These are phyloP conservation scores for Angomonas ambiguus DNA, from an alignment of 208 protist species.

Conservation along the genomic window DNA sequence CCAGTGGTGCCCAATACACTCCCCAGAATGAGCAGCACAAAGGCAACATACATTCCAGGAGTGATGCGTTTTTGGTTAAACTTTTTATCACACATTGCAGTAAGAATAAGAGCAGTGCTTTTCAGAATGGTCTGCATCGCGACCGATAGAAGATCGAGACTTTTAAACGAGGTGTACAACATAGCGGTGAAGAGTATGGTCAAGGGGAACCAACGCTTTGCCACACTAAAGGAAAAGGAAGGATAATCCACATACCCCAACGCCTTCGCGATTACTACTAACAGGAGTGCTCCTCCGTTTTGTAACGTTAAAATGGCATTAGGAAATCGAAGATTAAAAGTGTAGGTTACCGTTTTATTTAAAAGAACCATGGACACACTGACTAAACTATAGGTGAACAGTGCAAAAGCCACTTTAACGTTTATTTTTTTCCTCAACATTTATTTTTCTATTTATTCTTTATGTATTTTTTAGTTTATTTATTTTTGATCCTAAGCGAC, in stretches of 20 bases:
- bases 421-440: not conserved
- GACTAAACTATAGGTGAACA: conserved; percentile 63
- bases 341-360: conserved; percentile 81
- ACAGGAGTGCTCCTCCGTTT: conserved; percentile 50
- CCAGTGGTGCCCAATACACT: conserved; percentile 53
- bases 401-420: conserved; percentile 29
- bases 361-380: conserved; percentile 85
- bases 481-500: no score
- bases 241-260: conserved; percentile 48
- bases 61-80: conserved; percentile 63
- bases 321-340: conserved; percentile 59
- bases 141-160: conserved; percentile 80
- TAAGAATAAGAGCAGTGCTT: conserved; percentile 74
- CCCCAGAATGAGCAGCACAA: conserved; percentile 57
- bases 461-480: not conserved
- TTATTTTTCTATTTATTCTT: not conserved
- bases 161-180: conserved; percentile 28
- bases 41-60: conserved; percentile 35
- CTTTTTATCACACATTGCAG: conserved; percentile 68
- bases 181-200: not conserved
- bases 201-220: conserved; percentile 15
- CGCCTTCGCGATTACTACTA: conserved; percentile 47
- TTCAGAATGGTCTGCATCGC: conserved; percentile 82
- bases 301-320: conserved; percentile 71
- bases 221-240: conserved; percentile 40